These are phyloP conservation scores for Penicillium rolfsii DNA, from an alignment of 2,329 filamentous ascomycete species.

Conservation along the genomic window DNA sequence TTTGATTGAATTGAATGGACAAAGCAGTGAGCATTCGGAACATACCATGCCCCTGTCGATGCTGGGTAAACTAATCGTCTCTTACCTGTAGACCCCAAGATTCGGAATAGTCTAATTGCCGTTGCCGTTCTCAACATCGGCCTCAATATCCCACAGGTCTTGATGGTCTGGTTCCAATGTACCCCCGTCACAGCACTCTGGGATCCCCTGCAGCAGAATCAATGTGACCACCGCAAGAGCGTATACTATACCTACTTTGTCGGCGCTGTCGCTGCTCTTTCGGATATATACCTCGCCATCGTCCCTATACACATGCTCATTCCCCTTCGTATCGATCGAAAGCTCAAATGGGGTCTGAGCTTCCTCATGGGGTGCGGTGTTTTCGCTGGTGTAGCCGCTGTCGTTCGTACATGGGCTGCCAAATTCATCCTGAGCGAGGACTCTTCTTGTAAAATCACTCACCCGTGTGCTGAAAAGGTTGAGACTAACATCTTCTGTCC, in stretches of 20 bases:
- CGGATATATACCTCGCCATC: slow-evolving; percentile 28
- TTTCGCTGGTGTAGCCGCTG: slow-evolving; percentile 26
- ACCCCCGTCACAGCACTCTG: slow-evolving; percentile 22
- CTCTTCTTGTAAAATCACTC: slow-evolving; percentile 20
- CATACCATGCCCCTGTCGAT: too few relatives aligned
- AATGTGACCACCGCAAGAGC: slow-evolving; percentile 26
- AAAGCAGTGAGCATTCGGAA: slow-evolving; percentile 21
- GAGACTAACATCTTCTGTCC: not conserved
- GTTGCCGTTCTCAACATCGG: slow-evolving; percentile 25
- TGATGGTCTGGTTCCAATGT: slow-evolving; percentile 29
- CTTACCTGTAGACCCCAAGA: slow-evolving; percentile 22
- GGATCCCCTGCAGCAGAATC: slow-evolving; percentile 22
- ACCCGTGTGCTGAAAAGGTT: too few relatives aligned
- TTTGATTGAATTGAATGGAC: slow-evolving; percentile 28
- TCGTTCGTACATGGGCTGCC: slow-evolving; percentile 28
- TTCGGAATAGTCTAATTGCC: slow-evolving; percentile 25
- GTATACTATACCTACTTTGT: slow-evolving; percentile 30
- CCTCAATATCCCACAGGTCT: slow-evolving; percentile 28
- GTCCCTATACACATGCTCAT: slow-evolving; percentile 27
- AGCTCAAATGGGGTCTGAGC: slow-evolving; percentile 29
- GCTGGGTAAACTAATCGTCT: not conserved
- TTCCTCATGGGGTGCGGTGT: slow-evolving; percentile 31
- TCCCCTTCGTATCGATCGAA: slow-evolving; percentile 26
- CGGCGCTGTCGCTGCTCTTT: slow-evolving; percentile 24
- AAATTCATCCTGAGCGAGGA: slow-evolving; percentile 24